phyloP scores from a whole-genome alignment of 805 yeast species.

The Pichia deserticola region DNA sequence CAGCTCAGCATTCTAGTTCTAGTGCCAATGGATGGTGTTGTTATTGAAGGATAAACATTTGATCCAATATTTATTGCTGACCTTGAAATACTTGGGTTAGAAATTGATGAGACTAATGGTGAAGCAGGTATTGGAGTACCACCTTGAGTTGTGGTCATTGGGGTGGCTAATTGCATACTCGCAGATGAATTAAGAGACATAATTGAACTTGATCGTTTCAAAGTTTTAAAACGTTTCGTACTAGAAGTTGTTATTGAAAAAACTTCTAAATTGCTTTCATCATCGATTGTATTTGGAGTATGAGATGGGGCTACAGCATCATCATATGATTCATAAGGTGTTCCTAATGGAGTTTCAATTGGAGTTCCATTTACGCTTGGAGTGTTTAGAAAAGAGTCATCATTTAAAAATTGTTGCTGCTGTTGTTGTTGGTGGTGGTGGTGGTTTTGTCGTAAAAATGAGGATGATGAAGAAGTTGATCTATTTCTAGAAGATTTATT shows the following conservation, averaged over 20 bases:
- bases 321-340: conserved; percentile 2
- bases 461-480: conserved; percentile 2
- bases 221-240: conserved; percentile 22
- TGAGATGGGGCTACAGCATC: neutral
- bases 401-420: neutral
- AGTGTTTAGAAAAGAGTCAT: conserved; percentile 2
- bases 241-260: conserved; percentile 22
- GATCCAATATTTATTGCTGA: neutral
- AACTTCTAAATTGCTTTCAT: conserved; percentile 12
- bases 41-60: neutral
- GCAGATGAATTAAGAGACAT: conserved; percentile 21
- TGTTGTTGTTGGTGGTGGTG: neutral
- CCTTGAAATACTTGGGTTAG: neutral
- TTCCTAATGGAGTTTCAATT: conserved; percentile 14
- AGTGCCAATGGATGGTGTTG: neutral
- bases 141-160: conserved; percentile 6
- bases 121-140: conserved; percentile 1
- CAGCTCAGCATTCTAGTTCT: conserved; percentile 4
- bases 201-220: conserved; percentile 24
- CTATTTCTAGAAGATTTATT: neutral
- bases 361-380: neutral
- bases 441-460: neutral
- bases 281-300: neutral
- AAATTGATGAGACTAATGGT: neutral
- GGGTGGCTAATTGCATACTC: conserved; percentile 16